Conservation (phyloP, 495 filamentous ascomycete species). For the Neurospora sp. region DNA sequence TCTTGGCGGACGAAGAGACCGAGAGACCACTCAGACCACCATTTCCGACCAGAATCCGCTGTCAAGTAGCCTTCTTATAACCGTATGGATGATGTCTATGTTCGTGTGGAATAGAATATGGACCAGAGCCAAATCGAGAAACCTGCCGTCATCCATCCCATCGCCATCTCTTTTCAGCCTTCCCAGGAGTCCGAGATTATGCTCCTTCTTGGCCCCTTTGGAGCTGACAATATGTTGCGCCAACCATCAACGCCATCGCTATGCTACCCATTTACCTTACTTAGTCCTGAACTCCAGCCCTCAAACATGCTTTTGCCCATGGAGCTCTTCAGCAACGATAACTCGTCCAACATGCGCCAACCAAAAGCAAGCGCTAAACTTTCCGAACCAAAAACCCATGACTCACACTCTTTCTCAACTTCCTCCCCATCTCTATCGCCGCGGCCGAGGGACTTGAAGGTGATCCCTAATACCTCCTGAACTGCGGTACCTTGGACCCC, state of each 20-base stretch:
- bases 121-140: background rate
- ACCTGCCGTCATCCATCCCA: background rate
- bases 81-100: background rate
- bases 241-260: background rate
- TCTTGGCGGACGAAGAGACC: background rate
- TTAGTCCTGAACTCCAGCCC: background rate
- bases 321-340: background rate
- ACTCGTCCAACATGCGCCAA: background rate
- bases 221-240: background rate
- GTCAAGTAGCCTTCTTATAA: background rate
- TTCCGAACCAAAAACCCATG: background rate
- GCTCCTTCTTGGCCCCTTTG: background rate
- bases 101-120: background rate
- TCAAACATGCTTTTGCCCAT: background rate
- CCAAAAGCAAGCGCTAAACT: background rate
- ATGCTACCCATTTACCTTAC: background rate
- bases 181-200: background rate
- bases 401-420: background rate
- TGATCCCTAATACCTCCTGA: background rate
- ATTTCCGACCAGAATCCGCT: background rate
- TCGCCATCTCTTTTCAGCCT: background rate
- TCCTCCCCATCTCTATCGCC: background rate
- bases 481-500: background rate
- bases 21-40: background rate
- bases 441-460: background rate